These are phyloP conservation scores for Entonaema liquescens DNA, from an alignment of 495 filamentous ascomycete species.

Conservation along the genomic window DNA sequence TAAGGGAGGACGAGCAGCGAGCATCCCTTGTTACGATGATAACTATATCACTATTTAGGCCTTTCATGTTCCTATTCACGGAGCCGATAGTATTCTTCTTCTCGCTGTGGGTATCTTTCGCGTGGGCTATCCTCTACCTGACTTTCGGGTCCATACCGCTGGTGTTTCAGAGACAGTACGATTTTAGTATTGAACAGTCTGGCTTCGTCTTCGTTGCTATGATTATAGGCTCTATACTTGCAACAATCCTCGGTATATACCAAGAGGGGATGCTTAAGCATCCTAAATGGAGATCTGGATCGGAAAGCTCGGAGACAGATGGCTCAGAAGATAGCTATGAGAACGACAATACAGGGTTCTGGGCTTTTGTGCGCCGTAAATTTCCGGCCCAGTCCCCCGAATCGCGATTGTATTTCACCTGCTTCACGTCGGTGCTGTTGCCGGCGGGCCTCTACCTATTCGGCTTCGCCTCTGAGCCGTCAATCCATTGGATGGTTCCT, in stretches of 20 bases:
- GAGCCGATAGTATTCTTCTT: constrained; percentile 97
- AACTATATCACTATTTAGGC: constrained; percentile 75
- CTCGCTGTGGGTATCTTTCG: constrained; percentile 88
- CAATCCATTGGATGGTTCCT: constrained; percentile 81
- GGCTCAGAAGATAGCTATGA: constrained; percentile 10
- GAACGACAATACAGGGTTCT: constrained; percentile 31
- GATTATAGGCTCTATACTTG: constrained; percentile 71
- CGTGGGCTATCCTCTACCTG: constrained; percentile 90
- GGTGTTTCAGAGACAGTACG: constrained; percentile 75
- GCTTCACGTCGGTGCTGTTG: constrained; percentile 69
- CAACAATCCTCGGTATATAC: constrained; percentile 77
- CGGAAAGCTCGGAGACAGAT: constrained; percentile 50
- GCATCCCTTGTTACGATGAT: constrained; percentile 76
- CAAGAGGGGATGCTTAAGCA: constrained; percentile 64
- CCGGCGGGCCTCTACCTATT: constrained; percentile 78
- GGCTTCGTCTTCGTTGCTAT: constrained; percentile 80
- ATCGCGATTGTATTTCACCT: constrained; percentile 83
- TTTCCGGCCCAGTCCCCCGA: constrained; percentile 70
- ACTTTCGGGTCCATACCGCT: constrained; percentile 81
- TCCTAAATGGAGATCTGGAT: constrained; percentile 51
- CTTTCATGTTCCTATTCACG: constrained; percentile 86
- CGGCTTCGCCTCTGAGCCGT: constrained; percentile 75
- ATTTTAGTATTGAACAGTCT: constrained; percentile 71
- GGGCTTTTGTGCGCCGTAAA: constrained; percentile 49
- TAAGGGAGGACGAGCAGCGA: constrained; percentile 83